Evolutionary conservation across 2,329 filamentous ascomycete species (phyloP), one percentile per base, ranked within the genome.

Genomic region (Colletotrichum sp.): DNA sequence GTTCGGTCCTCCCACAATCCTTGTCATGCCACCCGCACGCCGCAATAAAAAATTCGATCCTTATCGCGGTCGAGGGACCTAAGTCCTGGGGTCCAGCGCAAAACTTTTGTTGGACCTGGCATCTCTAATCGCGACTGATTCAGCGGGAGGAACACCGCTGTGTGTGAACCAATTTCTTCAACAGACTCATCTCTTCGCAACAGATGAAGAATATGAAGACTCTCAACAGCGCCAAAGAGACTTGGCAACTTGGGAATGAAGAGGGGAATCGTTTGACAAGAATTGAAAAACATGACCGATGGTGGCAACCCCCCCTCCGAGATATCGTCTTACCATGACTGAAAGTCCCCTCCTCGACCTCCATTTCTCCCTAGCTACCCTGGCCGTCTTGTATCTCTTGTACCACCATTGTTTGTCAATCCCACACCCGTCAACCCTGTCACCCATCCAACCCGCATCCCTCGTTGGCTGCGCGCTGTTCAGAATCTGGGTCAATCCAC

Each of bases 401-500:
- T 74, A 57, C 60, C 71, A 66, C 69, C 55, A 43, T 26, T 61
- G 59, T 57, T 52, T 43, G 57, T 64, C 73, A 67, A 69, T 68
- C 43, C 70, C 57, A 68, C 70, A 57, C 64, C 69, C 18, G 64
- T 28, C 26, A 68, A 68, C 73, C 73, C 64, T 68, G 73, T 73
- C 73, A 9, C n/a, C 64, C 64, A 57, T 68, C 64, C 68, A 67
- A n/a, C 39, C 72, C 68, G 68, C 55, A 61, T 39, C 61, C 59
- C 64, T 73, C 64, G 70, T 73, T 75, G 73, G 70, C 70, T 65
- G 59, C 57, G 43, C 10, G 59, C 43, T 30, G 13, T 68, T 48
- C 74, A 74, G 70, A 68, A 69, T 72, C 64, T 60, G 73, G 73
- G 70, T 65, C 73, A 73, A 75, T 73, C 70, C 70, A 68, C 73